Percentiles rank a stretch among this genome's conserved stretches.
phyloP scores from a whole-genome alignment of 768 basidiomycete genomes.

The Candolleomyces eurysporus region DNA sequence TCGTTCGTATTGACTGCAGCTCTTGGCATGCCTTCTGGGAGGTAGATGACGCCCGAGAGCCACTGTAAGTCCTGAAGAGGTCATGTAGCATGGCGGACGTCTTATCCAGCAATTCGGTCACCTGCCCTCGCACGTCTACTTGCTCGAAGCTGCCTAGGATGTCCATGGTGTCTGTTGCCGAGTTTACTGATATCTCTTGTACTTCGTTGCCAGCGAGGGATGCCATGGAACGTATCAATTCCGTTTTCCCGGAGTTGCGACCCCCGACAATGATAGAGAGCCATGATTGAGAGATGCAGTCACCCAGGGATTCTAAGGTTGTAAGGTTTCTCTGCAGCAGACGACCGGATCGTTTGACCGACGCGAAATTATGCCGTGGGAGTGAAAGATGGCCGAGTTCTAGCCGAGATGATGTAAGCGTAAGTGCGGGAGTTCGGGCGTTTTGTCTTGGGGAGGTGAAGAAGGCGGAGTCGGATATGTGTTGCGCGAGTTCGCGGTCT shows the following conservation, averaged over 20 bases:
- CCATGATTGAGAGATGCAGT: constrained; percentile 76
- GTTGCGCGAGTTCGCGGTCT: constrained; percentile 57
- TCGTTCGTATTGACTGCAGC: background rate
- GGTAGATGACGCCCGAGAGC: constrained; percentile 11
- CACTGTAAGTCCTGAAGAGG: constrained; percentile 17
- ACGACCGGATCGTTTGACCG: constrained; percentile 41
- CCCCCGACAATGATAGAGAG: constrained; percentile 85
- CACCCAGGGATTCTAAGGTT: constrained; percentile 71
- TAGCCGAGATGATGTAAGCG: constrained; percentile 45
- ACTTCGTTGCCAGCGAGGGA: constrained; percentile 65
- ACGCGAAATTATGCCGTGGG: constrained; percentile 33
- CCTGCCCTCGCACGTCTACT: constrained; percentile 53
- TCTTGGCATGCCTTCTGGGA: constrained; percentile 10
- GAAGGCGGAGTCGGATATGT: constrained; percentile 57
- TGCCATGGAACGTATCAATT: constrained; percentile 68
- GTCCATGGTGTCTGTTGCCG: constrained; percentile 89
- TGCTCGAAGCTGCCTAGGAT: constrained; percentile 97
- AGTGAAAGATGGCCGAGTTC: constrained; percentile 66
- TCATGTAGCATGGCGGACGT: constrained; percentile 37
- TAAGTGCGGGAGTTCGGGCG: constrained; percentile 5
- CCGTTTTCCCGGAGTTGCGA: constrained; percentile 75
- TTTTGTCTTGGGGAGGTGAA: constrained; percentile 7
- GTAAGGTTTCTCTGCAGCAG: constrained; percentile 62
- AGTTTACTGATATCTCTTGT: constrained; percentile 75
- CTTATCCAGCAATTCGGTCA: constrained; percentile 37